phyloP scores from a whole-genome alignment of 176 grass and related monocot species.

The Poa pratensis region DNA sequence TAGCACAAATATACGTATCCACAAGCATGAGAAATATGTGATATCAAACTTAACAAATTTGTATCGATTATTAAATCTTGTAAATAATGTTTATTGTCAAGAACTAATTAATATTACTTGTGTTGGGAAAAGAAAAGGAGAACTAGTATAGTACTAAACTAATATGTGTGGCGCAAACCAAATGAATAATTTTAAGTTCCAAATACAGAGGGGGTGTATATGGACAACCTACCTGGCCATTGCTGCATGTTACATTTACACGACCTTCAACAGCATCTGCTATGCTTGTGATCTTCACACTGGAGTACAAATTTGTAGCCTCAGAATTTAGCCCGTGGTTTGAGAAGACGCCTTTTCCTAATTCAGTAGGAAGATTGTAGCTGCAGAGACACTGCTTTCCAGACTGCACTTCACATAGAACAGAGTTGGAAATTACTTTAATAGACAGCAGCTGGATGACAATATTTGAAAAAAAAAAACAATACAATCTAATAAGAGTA shows the following conservation, averaged over 20 bases:
- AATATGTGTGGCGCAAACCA: conserved; percentile 20
- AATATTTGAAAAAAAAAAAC: conserved; percentile 21
- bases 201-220: conserved; percentile 4
- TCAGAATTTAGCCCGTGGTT: conserved; percentile 32
- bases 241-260: conserved; percentile 81
- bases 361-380: conserved; percentile 68
- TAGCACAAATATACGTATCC: too few species aligned
- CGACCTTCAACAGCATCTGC: conserved; percentile 83
- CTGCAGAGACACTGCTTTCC: conserved; percentile 94
- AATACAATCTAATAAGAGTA: conserved; percentile 25
- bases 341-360: conserved; percentile 53
- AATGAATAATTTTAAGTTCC: conserved; percentile 16
- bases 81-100: not conserved
- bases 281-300: conserved; percentile 78
- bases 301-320: conserved; percentile 47
- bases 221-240: conserved; percentile 65
- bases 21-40: too few species aligned
- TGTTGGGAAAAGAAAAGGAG: not conserved
- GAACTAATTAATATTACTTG: not conserved
- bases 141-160: not conserved
- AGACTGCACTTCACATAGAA: conserved; percentile 66
- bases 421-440: conserved; percentile 21
- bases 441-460: conserved; percentile 21
- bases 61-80: too few species aligned
- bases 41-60: too few species aligned